A percentile compares a stretch with the other conserved stretches of the same genome.
phyloP scores from a whole-genome alignment of 331 rosid species.

The Acacia pycnantha region DNA sequence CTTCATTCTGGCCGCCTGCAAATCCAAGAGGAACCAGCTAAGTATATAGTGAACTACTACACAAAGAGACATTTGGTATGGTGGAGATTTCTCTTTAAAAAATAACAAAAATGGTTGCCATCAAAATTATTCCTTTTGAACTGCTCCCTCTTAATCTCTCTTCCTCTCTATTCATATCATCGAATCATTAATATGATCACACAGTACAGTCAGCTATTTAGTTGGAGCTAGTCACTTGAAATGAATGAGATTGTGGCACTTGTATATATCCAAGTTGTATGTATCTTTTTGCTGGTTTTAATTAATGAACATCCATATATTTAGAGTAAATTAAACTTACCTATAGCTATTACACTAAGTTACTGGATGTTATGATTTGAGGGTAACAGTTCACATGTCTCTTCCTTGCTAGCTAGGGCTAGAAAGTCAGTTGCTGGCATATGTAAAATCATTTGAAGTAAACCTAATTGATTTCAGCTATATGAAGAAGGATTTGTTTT shows the following conservation, averaged over 20 bases:
- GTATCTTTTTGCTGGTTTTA: not conserved
- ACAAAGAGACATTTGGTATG: constrained; percentile 52
- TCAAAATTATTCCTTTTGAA: constrained; percentile 56
- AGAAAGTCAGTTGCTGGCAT: constrained; percentile 26
- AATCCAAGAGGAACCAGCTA: constrained; percentile 42
- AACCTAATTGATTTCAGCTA: constrained; percentile 22
- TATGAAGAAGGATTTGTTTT: constrained; percentile 17
- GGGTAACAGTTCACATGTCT: constrained; percentile 32
- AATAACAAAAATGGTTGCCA: constrained; percentile 36
- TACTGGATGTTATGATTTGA: not conserved
- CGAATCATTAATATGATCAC: constrained; percentile 20
- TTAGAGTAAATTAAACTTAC: constrained; percentile 9
- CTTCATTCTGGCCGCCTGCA: constrained; percentile 33
- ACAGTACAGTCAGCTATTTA: constrained; percentile 21
- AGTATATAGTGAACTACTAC: constrained; percentile 25
- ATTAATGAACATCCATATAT: not conserved
- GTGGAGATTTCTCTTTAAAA: constrained; percentile 34
- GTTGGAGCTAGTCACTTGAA: constrained; percentile 32
- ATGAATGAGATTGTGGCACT: constrained; percentile 27
- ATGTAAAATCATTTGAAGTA: constrained; percentile 18
- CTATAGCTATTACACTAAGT: not conserved
- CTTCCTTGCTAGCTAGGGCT: constrained; percentile 45
- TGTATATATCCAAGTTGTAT: not conserved
- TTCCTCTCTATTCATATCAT: constrained; percentile 6
- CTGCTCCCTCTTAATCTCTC: constrained; percentile 42